These are phyloP conservation scores for Penicillium sp. DNA, from an alignment of 2,329 filamentous ascomycete genomes.

Conservation along the genomic window DNA sequence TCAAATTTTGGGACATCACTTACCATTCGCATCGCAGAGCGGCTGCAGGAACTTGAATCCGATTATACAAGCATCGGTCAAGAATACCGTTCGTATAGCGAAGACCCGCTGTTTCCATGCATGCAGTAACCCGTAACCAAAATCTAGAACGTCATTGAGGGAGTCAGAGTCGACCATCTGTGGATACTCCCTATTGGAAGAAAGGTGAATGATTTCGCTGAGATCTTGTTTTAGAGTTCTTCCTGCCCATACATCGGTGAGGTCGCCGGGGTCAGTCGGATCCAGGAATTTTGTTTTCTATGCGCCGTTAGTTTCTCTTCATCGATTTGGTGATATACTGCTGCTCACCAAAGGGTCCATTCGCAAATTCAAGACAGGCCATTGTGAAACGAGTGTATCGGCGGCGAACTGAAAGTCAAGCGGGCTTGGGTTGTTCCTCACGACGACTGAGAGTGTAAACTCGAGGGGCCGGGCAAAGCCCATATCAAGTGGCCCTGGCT, in stretches of 20 bases:
- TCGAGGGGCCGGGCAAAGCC: constrained; percentile 8
- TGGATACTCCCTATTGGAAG: not conserved
- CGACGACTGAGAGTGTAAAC: constrained; percentile 5
- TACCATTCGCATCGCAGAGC: constrained; percentile 10
- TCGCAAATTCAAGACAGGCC: constrained; percentile 7
- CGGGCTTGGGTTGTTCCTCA: constrained; percentile 4
- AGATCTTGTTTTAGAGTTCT: not conserved
- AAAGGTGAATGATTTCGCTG: constrained; percentile 1
- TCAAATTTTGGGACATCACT: not conserved
- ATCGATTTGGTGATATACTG: no score
- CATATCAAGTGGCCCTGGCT: constrained; percentile 6
- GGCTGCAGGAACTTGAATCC: constrained; percentile 8
- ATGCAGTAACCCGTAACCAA: not conserved
- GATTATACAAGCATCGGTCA: constrained; percentile 9
- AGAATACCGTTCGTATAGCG: constrained; percentile 4
- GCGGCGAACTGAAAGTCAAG: constrained; percentile 10
- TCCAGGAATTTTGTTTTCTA: constrained; percentile 11
- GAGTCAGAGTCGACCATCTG: constrained; percentile 3
- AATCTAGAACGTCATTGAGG: not conserved
- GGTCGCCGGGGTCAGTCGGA: constrained; percentile 3
- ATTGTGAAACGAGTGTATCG: constrained; percentile 10
- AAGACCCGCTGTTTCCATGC: constrained; percentile 10
- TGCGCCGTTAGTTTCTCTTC: not conserved
- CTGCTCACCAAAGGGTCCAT: constrained; percentile 6
- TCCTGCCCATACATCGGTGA: constrained; percentile 8